Evolutionary conservation across 2,329 filamentous ascomycete species (phyloP), one percentile per base, ranked within the genome.

Genomic region (Clathrospora elynae): DNA sequence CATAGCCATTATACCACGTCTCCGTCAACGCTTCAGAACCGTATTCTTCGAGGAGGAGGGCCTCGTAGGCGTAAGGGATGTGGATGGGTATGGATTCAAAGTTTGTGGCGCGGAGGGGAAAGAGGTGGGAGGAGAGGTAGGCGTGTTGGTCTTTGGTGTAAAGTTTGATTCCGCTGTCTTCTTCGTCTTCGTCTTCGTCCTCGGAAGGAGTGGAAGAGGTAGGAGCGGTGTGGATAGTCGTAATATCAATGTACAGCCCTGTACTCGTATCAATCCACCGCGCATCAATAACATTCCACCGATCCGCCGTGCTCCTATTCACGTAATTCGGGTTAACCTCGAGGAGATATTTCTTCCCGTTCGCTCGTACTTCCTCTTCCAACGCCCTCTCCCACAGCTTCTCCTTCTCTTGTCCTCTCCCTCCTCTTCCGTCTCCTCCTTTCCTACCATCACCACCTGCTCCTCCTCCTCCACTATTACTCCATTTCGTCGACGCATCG

Each of bases 231-330:
- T 79, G 71, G 4, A 84, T 69, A 5, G 79, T 77, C 0, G 81
- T 83, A 46, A 84, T 81, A 57, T 84, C 81, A 53, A 84, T 82
- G 54, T 82, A 84, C 0, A 84, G 62, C 0, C 81, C 81, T 0
- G 77, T 82, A 0, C 75, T 68, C 13, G 72, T 81, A 55, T 84
- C 81, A 47, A 84, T 81, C 80, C 80, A 84, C 14, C 81, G 72
- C 7, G 76, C 80, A 56, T 84, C 81, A 39, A 84, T 84, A 20
- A 78, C 71, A 47, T 84, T 84, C 34, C 74, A 53, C 9, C 41
- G 63, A 51, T 84, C 81, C 2, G 28, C 37, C 1, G 64, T 72
- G 2, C 68, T 71, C 14, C 70, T 66, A 42, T 77, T 73, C 4
- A 64, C 64, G 54, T 75, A 82, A 51, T 81, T 68, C 7, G 81